phyloP scores from a whole-genome alignment of 164 flowering plant genomes.

The Annona squamosa region DNA sequence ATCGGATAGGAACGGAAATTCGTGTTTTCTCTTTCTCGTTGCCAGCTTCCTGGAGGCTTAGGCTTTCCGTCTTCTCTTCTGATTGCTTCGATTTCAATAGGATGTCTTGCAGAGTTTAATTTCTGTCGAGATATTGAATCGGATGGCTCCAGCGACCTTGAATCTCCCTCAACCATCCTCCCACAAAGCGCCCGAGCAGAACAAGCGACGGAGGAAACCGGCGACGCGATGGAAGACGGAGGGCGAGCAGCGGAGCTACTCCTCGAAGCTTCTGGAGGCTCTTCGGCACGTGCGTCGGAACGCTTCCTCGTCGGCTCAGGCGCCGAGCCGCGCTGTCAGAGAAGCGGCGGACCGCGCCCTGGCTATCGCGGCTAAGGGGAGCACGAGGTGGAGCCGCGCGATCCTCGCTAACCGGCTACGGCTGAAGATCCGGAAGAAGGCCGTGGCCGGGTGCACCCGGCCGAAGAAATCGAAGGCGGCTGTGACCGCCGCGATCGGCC shows the following conservation, averaged over 20 bases:
- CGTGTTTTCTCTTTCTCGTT: neutral
- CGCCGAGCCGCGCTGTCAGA: slow-evolving; percentile 41
- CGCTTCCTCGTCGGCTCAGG: slow-evolving; percentile 18
- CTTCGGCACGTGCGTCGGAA: slow-evolving; percentile 32
- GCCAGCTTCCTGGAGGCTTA: neutral
- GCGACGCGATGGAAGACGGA: slow-evolving; percentile 30
- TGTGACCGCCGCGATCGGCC: slow-evolving; percentile 4
- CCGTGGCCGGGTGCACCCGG: slow-evolving; percentile 12
- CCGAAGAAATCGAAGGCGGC: slow-evolving; percentile 28
- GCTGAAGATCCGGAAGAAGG: slow-evolving; percentile 32
- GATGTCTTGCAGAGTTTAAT: neutral
- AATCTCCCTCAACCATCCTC: slow-evolving; percentile 6
- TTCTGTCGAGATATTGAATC: neutral
- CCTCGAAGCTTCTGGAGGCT: slow-evolving; percentile 57
- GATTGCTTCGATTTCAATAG: neutral
- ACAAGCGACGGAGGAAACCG: slow-evolving; percentile 2
- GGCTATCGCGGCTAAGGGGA: slow-evolving; percentile 61
- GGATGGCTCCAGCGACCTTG: slow-evolving; percentile 12
- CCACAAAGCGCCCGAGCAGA: slow-evolving; percentile 14
- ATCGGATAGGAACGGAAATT: neutral
- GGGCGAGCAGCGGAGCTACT: slow-evolving; percentile 43
- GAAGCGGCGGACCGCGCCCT: slow-evolving; percentile 63
- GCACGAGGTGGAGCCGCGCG: slow-evolving; percentile 74
- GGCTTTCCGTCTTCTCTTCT: slow-evolving; percentile 1
- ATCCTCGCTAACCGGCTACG: slow-evolving; percentile 46